Evolutionary conservation across 177 flowering plant species (phyloP).

Genomic region (Vitis hybrid): DNA sequence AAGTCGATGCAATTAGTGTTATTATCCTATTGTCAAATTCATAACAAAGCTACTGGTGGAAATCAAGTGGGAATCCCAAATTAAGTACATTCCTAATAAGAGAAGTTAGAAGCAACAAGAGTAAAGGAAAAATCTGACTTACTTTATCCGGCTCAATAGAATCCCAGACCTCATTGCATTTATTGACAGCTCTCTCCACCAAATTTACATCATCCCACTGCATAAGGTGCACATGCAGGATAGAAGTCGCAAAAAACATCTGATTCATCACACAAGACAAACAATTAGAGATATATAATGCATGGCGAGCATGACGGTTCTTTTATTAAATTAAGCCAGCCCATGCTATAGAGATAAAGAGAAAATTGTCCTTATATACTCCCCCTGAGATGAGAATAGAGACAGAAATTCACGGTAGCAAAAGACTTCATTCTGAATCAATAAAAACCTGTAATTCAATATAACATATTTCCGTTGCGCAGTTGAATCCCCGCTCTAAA

Average conservation of each 20-base stretch:
- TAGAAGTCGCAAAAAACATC: conserved; percentile 91
- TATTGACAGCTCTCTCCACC: conserved; percentile 59
- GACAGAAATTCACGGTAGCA: too few species aligned
- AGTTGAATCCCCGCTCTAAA: conserved; percentile 54
- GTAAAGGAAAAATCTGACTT: conserved; percentile 18
- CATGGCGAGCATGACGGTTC: neutral
- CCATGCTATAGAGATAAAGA: neutral
- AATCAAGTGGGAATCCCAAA: too few species aligned
- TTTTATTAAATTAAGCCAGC: neutral
- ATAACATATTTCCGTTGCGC: conserved; percentile 59
- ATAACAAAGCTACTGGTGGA: too few species aligned
- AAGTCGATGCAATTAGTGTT: too few species aligned
- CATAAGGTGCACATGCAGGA: conserved; percentile 84
- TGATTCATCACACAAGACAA: conserved; percentile 21
- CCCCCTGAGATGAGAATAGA: too few species aligned
- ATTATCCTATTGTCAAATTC: too few species aligned
- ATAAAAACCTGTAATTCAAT: conserved; percentile 75
- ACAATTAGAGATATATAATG: neutral
- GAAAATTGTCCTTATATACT: too few species aligned
- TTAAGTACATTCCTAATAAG: neutral
- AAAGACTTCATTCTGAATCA: neutral
- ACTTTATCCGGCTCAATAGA: conserved; percentile 61
- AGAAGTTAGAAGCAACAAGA: neutral
- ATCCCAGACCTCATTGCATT: conserved; percentile 72
- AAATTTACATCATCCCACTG: conserved; percentile 73